Percentiles rank a stretch among this genome's conserved stretches.
phyloP scores from a whole-genome alignment of 1,139 yeast genomes.

The Candida sp. region DNA sequence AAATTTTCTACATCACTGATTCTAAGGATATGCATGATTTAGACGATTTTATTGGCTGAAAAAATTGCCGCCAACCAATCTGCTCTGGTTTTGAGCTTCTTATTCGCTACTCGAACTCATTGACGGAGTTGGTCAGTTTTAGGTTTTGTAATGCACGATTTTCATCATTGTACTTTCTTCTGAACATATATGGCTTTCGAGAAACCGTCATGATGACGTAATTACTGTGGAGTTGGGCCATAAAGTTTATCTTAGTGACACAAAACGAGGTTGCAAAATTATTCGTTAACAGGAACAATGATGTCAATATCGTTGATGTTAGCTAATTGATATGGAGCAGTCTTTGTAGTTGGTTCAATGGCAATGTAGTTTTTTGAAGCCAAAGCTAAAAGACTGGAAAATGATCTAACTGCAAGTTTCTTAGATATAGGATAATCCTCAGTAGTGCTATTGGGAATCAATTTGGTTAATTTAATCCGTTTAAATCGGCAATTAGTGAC shows the following conservation, averaged over 20 bases:
- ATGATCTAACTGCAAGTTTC: slow-evolving; percentile 34
- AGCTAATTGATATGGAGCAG: background rate
- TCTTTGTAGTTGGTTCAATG: background rate
- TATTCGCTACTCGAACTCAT: background rate
- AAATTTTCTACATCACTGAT: no score
- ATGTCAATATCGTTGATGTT: background rate
- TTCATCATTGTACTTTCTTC: background rate
- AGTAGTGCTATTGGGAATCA: slow-evolving; percentile 14
- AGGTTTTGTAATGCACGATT: background rate
- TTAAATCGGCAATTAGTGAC: background rate
- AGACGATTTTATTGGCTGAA: no score
- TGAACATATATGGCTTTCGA: background rate
- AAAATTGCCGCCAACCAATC: no score
- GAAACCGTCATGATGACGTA: background rate
- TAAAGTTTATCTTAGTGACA: background rate
- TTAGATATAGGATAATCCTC: slow-evolving; percentile 14
- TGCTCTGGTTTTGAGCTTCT: no score
- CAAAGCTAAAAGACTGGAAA: slow-evolving; percentile 35
- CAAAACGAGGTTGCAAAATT: background rate
- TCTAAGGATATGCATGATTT: no score
- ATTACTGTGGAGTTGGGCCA: background rate
- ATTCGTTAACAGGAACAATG: background rate
- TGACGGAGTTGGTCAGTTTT: background rate
- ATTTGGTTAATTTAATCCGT: slow-evolving; percentile 9
- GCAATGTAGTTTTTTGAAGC: slow-evolving; percentile 17